A percentile compares a stretch with the other conserved stretches of the same genome.
These are phyloP conservation scores for Epichloe gansuensis DNA, from an alignment of 2,329 filamentous ascomycete genomes.

Conservation along the genomic window DNA sequence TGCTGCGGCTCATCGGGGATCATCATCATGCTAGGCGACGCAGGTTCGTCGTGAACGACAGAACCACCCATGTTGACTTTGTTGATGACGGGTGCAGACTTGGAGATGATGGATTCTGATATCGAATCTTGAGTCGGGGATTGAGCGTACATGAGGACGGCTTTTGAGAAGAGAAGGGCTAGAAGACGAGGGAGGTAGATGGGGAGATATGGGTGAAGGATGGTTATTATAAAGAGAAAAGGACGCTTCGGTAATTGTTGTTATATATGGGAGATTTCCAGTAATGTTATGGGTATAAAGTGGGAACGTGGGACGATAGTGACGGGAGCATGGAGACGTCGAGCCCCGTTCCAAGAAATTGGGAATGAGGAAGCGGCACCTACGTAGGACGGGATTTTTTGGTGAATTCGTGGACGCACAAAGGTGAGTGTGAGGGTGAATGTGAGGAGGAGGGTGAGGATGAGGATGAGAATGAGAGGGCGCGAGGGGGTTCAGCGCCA, in stretches of 20 bases:
- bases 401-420: too few relatives aligned
- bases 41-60: conserved; percentile 13
- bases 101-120: conserved; percentile 23
- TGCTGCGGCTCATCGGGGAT: conserved; percentile 15
- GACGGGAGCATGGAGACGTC: background rate
- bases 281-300: background rate
- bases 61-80: conserved; percentile 20
- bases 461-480: too few relatives aligned
- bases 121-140: conserved; percentile 17
- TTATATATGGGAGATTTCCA: background rate
- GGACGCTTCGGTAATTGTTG: background rate
- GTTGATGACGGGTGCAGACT: conserved; percentile 17
- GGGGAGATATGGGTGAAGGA: background rate
- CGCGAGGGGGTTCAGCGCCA: too few relatives aligned
- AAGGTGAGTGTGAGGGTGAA: too few relatives aligned
- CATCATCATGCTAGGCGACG: conserved; percentile 6
- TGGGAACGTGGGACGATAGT: background rate
- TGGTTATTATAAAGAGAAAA: too few relatives aligned
- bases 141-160: conserved; percentile 18
- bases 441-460: too few relatives aligned
- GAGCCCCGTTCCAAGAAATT: background rate
- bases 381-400: too few relatives aligned
- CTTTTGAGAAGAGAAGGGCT: background rate
- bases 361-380: background rate
- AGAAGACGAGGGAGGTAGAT: background rate